Percentiles rank a stretch among this genome's conserved stretches.
phyloP scores from a whole-genome alignment of 306 rosid species.

The Parietaria judaica region DNA sequence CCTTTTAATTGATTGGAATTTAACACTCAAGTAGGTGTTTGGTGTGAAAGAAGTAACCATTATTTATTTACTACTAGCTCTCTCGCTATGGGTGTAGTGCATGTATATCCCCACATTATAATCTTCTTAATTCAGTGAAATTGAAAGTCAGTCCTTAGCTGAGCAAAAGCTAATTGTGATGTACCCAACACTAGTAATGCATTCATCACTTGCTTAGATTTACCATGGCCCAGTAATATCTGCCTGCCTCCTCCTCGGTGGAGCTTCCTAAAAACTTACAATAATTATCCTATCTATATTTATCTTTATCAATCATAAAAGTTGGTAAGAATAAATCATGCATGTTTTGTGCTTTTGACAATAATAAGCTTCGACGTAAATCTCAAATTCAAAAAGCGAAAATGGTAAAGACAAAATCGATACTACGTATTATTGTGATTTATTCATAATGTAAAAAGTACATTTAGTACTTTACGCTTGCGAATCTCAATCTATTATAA shows the following conservation, averaged over 20 bases:
- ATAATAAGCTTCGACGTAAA: too few species aligned
- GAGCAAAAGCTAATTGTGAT: constrained; percentile 29
- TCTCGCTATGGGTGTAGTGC: background rate
- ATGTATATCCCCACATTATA: constrained; percentile 28
- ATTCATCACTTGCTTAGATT: constrained; percentile 52
- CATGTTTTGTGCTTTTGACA: too few species aligned
- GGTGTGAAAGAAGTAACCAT: constrained; percentile 22
- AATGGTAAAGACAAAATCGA: too few species aligned
- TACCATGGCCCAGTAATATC: constrained; percentile 68
- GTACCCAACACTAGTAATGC: constrained; percentile 31
- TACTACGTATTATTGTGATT: too few species aligned
- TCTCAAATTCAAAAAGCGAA: too few species aligned
- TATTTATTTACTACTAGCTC: constrained; percentile 1
- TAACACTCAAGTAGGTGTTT: constrained; percentile 46
- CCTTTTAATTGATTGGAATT: constrained; percentile 40
- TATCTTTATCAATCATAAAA: background rate
- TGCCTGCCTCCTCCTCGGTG: constrained; percentile 43
- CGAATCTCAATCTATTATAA: too few species aligned
- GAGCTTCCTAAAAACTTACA: background rate
- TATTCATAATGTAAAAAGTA: too few species aligned
- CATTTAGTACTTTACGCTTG: too few species aligned
- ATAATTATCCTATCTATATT: background rate
- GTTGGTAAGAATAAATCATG: background rate
- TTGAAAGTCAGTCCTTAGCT: constrained; percentile 18
- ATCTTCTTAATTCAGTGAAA: constrained; percentile 25